Percentiles rank a stretch among this genome's conserved stretches.
Conservation (phyloP, 345 rosid genomes). For the Gossypioides kirkii region DNA sequence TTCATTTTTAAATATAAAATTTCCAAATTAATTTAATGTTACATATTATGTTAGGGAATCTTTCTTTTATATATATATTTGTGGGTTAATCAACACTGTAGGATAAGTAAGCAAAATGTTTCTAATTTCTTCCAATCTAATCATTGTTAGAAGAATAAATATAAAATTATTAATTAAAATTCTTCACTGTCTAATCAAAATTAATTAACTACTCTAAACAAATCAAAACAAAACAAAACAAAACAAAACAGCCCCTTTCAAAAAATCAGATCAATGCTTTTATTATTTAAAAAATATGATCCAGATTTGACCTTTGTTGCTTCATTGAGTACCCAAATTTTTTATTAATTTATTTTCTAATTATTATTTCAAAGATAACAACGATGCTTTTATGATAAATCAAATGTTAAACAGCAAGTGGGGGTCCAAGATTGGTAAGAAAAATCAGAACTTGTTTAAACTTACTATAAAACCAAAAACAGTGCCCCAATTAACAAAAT, state of each 20-base stretch:
- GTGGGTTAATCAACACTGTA: too few species aligned
- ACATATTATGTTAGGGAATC: too few species aligned
- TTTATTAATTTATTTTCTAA: too few species aligned
- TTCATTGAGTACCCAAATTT: conserved; percentile 5
- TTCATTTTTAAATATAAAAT: too few species aligned
- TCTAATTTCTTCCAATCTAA: conserved; percentile 1
- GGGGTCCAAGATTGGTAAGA: not conserved
- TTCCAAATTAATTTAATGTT: too few species aligned
- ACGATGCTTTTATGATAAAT: not conserved
- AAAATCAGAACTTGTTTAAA: not conserved
- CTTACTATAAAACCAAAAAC: not conserved
- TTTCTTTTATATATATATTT: too few species aligned
- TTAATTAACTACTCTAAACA: not conserved
- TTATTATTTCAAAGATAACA: not conserved
- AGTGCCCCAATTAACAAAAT: not conserved
- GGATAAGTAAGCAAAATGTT: not conserved
- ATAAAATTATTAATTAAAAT: not conserved
- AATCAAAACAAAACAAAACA: too few species aligned
- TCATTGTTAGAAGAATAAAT: conserved; percentile 8
- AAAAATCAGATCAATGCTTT: conserved; percentile 12
- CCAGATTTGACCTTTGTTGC: not conserved
- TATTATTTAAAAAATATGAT: not conserved
- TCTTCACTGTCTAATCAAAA: not conserved
- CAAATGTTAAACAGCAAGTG: not conserved
- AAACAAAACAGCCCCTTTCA: not conserved